phyloP scores from a whole-genome alignment of 2,329 filamentous ascomycete species.

The Hawksworthiomyces lignivorus region DNA sequence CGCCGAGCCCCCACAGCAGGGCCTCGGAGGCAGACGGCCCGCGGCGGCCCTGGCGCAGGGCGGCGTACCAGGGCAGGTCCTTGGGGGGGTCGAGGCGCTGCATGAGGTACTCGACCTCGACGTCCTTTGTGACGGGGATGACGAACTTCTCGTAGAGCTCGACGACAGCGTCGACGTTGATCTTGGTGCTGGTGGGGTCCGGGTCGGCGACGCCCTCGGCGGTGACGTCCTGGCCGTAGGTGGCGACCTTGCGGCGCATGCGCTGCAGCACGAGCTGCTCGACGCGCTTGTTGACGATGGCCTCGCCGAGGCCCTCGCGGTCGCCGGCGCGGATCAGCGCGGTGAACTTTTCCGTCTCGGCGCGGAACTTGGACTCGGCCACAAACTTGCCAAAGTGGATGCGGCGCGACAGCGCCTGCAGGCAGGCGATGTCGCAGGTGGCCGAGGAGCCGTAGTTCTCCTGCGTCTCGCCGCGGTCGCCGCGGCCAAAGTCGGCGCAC shows the following conservation, averaged over 20 bases:
- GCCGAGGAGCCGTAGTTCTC: slow-evolving; percentile 95
- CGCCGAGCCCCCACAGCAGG: slow-evolving; percentile 2
- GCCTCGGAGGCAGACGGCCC: slow-evolving; percentile 1
- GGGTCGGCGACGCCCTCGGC: slow-evolving; percentile 40
- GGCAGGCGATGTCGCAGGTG: slow-evolving; percentile 79
- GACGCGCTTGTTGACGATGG: slow-evolving; percentile 83
- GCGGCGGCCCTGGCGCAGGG: slow-evolving; percentile 1
- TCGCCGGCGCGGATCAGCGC: slow-evolving; percentile 75
- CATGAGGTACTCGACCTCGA: slow-evolving; percentile 98
- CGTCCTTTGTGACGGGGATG: slow-evolving; percentile 94
- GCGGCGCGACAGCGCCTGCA: slow-evolving; percentile 82
- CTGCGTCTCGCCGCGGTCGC: slow-evolving; percentile 73
- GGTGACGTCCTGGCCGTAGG: slow-evolving; percentile 86
- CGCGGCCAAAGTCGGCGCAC: slow-evolving; percentile 68
- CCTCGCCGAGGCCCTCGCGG: slow-evolving; percentile 71
- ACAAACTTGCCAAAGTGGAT: slow-evolving; percentile 99
- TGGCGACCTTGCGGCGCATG: slow-evolving; percentile 79
- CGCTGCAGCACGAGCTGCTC: slow-evolving; percentile 88
- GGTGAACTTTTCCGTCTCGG: slow-evolving; percentile 74
- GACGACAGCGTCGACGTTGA: slow-evolving; percentile 86
- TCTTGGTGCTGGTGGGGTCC: slow-evolving; percentile 55
- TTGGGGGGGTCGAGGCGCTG: slow-evolving; percentile 54
- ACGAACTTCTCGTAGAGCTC: slow-evolving; percentile 87
- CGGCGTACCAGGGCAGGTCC: slow-evolving; percentile 11
- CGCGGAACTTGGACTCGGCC: slow-evolving; percentile 87